phyloP scores from a whole-genome alignment of 2,329 filamentous ascomycete genomes.

The Microdochium paspali region DNA sequence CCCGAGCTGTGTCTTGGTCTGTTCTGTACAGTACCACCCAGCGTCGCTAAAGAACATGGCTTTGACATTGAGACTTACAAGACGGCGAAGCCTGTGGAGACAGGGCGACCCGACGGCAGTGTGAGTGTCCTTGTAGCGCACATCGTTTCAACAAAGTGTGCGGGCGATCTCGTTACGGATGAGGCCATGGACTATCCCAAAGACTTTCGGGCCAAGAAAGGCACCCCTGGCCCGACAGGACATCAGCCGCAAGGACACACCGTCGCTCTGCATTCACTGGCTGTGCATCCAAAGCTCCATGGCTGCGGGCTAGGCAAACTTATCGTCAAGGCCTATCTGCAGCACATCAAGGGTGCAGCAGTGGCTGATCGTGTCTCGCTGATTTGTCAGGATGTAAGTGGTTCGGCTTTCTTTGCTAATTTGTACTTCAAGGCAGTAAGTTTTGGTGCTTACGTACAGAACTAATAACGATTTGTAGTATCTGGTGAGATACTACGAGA shows the following conservation, averaged over 20 bases:
- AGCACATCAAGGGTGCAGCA: conserved; percentile 61
- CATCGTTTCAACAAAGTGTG: conserved; percentile 65
- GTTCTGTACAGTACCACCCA: conserved; percentile 56
- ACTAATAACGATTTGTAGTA: conserved; percentile 28
- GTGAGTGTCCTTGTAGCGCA: conserved; percentile 64
- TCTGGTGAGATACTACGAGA: conserved; percentile 65
- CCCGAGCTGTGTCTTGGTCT: conserved; percentile 72
- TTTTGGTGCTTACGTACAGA: background rate
- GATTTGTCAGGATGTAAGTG: conserved; percentile 60
- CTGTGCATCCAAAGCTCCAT: conserved; percentile 68
- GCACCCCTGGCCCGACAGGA: conserved; percentile 36
- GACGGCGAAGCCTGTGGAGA: conserved; percentile 48
- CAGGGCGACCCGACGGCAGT: conserved; percentile 44
- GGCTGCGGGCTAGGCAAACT: conserved; percentile 64
- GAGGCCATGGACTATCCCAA: conserved; percentile 65
- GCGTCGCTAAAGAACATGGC: conserved; percentile 27
- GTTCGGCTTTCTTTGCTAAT: background rate
- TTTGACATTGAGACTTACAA: conserved; percentile 43
- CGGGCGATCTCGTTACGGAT: conserved; percentile 56
- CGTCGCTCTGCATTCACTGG: conserved; percentile 74
- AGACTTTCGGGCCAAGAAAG: conserved; percentile 49
- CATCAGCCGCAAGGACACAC: conserved; percentile 68
- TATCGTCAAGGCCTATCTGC: conserved; percentile 66
- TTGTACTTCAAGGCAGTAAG: conserved; percentile 1
- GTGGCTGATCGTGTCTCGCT: conserved; percentile 66